Evolutionary conservation across 1,284 basidiomycete genomes (phyloP), one percentile per base, ranked within the genome.

Genomic region (Retiboletus flavoniger): DNA sequence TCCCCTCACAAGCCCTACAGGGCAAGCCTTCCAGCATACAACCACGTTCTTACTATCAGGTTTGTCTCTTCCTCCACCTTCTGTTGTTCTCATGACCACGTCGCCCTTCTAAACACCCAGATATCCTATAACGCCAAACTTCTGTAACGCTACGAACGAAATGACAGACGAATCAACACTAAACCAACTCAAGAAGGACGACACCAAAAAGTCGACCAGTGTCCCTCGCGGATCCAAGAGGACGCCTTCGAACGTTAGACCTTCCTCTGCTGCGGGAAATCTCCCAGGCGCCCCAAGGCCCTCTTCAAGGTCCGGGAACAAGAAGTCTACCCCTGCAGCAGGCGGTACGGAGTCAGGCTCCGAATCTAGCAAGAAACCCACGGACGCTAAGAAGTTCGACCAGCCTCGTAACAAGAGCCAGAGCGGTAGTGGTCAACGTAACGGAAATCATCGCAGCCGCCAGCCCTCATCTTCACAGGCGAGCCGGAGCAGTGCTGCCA

Each of bases 1-100:
- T 74, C 69, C 73, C 75, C 84, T 78, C 87, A 91, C 87, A 83
- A 76, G 89, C 88, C 87, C 88, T 76, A 79, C 87, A 88, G 87
- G 88, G 88, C 89, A 91, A 85, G 80, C 79, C 84, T 72, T 79
- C 76, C 77, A 79, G 75, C 64, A 64, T 63, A 71, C 52, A 57
- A 38, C 54, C 74, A 74, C 71, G 73, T 73, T 74, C 69, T 65
- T 75, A 77, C 79, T 77, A 69, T 69, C 74, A 79, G 76, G 82
- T 84, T 55, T 53, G 71, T 59, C 35, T 31, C 54, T 43, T 55
- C 39, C 31, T 56, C 39, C 48, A 41, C 19, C 17, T 13, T 19
- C 10, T 26, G 17, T 21, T 21, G 17, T 47, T 34, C 47, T 28
- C 48, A 28, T 47, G 47, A 51, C 36, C 53, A 65, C 54, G 38